Conservation (phyloP, 1,284 basidiomycete species). For the Cutaneotrichosporon sp. region DNA sequence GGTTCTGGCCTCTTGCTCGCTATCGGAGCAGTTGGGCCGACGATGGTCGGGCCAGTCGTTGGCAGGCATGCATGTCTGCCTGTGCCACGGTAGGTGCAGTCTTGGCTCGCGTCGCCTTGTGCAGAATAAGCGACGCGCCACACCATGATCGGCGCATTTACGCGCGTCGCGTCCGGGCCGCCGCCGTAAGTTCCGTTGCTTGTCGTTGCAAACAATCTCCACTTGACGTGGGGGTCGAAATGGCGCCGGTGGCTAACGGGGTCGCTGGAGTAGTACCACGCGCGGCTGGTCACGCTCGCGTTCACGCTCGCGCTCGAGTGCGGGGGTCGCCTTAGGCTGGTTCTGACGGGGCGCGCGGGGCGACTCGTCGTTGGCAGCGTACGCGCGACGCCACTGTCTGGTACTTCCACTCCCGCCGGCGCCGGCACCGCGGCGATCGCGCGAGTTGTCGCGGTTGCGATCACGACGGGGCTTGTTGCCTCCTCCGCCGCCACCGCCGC, state of each 20-base stretch:
- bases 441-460: background rate
- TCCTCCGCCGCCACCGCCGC: background rate
- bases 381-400: constrained; percentile 11
- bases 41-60: too few species aligned
- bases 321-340: background rate
- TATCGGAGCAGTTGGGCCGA: too few species aligned
- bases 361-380: constrained; percentile 14
- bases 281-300: background rate
- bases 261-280: constrained; percentile 13
- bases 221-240: too few species aligned
- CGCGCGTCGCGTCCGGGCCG: too few species aligned
- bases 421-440: background rate
- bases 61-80: too few species aligned
- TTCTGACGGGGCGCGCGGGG: background rate
- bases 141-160: too few species aligned
- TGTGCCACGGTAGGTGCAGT: too few species aligned
- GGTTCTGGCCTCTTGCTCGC: too few species aligned
- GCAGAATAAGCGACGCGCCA: too few species aligned
- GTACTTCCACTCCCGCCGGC: background rate
- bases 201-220: too few species aligned
- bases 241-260: background rate
- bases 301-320: background rate
- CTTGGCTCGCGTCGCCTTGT: too few species aligned
- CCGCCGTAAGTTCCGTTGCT: too few species aligned
- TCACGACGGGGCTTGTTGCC: background rate